Percentiles rank a stretch among this genome's conserved stretches.
phyloP scores from a whole-genome alignment of 768 basidiomycete species.

The Baorangia bicolor region DNA sequence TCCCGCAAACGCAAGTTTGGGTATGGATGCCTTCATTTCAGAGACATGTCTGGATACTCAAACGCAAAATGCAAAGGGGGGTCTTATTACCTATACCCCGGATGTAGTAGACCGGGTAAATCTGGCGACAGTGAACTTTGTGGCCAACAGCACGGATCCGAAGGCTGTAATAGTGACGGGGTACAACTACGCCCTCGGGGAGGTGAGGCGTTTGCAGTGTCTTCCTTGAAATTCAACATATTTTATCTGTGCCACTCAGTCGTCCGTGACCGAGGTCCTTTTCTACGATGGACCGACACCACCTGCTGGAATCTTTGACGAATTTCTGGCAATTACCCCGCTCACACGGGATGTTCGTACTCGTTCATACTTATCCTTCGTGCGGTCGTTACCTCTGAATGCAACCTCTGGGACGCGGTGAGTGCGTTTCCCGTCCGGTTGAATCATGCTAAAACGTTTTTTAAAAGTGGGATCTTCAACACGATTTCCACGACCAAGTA shows the following conservation, averaged over 20 bases:
- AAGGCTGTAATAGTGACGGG: conserved; percentile 39
- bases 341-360: conserved; percentile 1
- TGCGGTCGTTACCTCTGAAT: background rate
- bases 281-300: conserved; percentile 54
- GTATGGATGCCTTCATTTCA: conserved; percentile 33
- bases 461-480: background rate
- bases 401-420: conserved; percentile 1
- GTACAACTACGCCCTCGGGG: conserved; percentile 28
- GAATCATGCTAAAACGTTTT: background rate
- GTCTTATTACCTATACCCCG: conserved; percentile 35
- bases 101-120: conserved; percentile 1
- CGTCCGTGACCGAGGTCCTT: conserved; percentile 30
- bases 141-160: conserved; percentile 8
- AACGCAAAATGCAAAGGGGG: conserved; percentile 39
- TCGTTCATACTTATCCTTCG: conserved; percentile 5
- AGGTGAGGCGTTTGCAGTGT: background rate
- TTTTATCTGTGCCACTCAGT: background rate
- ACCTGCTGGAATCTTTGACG: conserved; percentile 17
- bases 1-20: conserved; percentile 59
- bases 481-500: background rate
- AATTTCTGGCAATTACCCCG: conserved; percentile 23
- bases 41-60: background rate
- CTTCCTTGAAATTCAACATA: background rate
- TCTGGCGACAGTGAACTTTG: conserved; percentile 12
- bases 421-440: background rate